Conservation (phyloP, 1,139 yeast species). For the Saccharomyces hybrid region DNA sequence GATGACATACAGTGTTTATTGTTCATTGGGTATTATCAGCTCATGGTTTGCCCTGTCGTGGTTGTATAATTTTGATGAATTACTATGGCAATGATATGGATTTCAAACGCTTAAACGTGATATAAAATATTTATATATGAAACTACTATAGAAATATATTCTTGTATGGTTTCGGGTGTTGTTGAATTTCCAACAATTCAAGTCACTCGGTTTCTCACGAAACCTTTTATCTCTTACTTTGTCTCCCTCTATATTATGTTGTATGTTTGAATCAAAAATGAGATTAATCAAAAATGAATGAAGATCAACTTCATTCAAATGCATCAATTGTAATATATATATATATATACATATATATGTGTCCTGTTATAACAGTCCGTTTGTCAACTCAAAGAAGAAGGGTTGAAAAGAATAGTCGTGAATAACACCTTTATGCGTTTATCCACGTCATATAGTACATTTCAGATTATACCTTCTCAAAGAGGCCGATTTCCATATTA, state of each 20-base stretch:
- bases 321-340: not conserved
- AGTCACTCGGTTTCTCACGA: not conserved
- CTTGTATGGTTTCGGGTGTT: slow-evolving; percentile 35
- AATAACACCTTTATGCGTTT: too few species aligned
- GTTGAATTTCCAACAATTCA: too few species aligned
- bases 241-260: not conserved
- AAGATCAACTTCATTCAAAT: not conserved
- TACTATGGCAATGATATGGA: slow-evolving; percentile 39
- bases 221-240: not conserved
- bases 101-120: slow-evolving; percentile 20
- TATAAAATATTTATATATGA: not conserved
- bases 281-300: not conserved
- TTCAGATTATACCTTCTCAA: not conserved
- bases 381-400: not conserved
- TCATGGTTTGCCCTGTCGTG: slow-evolving; percentile 88
- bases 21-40: slow-evolving; percentile 75
- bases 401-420: not conserved
- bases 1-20: slow-evolving; percentile 78
- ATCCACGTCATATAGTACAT: too few species aligned
- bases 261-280: not conserved
- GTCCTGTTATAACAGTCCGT: not conserved
- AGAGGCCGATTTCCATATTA: slow-evolving; percentile 5
- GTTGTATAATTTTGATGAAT: slow-evolving; percentile 75
- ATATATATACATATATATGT: not conserved
- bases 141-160: not conserved